A percentile compares a stretch with the other conserved stretches of the same genome.
Conservation (phyloP, 495 filamentous ascomycete species). For the Penicillium maclennaniae region DNA sequence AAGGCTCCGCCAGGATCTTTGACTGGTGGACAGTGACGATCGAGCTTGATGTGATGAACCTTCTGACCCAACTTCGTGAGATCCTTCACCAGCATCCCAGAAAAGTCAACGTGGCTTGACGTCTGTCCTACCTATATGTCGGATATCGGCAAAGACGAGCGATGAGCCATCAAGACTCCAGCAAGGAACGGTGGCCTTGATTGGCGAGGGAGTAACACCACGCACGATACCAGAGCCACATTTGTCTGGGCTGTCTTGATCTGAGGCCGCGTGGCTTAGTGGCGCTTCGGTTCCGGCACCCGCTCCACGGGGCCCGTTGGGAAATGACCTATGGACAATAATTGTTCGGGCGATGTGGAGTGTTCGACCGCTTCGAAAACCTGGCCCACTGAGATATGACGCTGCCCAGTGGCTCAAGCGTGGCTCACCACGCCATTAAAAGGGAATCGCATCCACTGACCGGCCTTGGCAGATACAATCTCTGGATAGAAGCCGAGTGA, state of each 20-base stretch:
- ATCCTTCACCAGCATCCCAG: no score
- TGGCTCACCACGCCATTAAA: background rate
- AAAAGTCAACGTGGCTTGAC: background rate
- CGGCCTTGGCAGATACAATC: conserved; percentile 8
- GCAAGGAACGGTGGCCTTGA: background rate
- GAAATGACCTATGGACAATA: background rate
- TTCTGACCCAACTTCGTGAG: no score
- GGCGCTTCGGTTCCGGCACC: conserved; percentile 5
- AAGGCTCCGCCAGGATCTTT: background rate
- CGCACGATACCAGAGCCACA: conserved; percentile 6
- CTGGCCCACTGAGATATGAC: background rate
- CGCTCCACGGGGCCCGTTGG: background rate
- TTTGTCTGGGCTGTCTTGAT: background rate
- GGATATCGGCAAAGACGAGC: background rate
- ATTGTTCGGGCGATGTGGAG: background rate
- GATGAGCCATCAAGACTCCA: background rate
- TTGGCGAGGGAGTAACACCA: background rate
- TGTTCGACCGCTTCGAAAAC: background rate
- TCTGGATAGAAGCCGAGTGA: conserved; percentile 8
- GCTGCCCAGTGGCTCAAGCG: background rate
- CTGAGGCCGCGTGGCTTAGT: conserved; percentile 17
- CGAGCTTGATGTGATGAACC: no score
- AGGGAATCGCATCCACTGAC: background rate
- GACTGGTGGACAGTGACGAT: background rate
- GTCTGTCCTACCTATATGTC: background rate